These are phyloP conservation scores for Termitomyces sp. DNA, from an alignment of 768 basidiomycete species.

Conservation along the genomic window DNA sequence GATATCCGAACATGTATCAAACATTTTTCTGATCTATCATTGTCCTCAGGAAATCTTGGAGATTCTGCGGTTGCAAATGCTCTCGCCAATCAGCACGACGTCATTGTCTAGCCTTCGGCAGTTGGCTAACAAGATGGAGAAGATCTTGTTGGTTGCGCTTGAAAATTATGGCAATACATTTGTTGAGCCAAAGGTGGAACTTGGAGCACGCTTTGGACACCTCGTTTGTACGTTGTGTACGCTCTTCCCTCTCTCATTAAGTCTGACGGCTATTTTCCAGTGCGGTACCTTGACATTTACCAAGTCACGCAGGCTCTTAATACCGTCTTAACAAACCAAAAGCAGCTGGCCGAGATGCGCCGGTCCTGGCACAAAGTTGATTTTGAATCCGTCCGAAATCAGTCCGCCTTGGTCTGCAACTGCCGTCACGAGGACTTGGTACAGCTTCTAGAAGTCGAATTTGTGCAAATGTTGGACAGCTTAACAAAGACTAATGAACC, in stretches of 20 bases:
- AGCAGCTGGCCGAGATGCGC: constrained; percentile 82
- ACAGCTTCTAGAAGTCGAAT: constrained; percentile 82
- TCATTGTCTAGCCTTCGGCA: constrained; percentile 72
- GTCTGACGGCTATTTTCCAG: constrained; percentile 32
- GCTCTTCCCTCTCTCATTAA: not conserved
- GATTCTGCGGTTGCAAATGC: constrained; percentile 78
- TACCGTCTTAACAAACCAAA: constrained; percentile 85
- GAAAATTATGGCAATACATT: constrained; percentile 86
- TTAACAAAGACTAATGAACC: constrained; percentile 72
- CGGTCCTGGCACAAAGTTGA: constrained; percentile 86
- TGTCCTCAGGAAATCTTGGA: constrained; percentile 77
- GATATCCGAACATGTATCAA: not conserved
- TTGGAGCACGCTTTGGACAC: constrained; percentile 88
- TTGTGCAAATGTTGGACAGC: constrained; percentile 71
- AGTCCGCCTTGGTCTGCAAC: constrained; percentile 90
- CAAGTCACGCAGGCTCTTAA: constrained; percentile 87
- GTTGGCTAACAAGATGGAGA: constrained; percentile 89
- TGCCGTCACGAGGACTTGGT: constrained; percentile 88
- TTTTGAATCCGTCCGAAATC: constrained; percentile 88
- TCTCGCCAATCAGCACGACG: constrained; percentile 66
- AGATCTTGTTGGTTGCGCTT: constrained; percentile 75
- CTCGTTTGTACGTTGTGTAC: constrained; percentile 65
- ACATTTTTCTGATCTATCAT: constrained; percentile 5
- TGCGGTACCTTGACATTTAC: constrained; percentile 89
- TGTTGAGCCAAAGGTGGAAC: constrained; percentile 87